These are phyloP conservation scores for Aspergillus diversus DNA, from an alignment of 495 filamentous ascomycete species.

Conservation along the genomic window DNA sequence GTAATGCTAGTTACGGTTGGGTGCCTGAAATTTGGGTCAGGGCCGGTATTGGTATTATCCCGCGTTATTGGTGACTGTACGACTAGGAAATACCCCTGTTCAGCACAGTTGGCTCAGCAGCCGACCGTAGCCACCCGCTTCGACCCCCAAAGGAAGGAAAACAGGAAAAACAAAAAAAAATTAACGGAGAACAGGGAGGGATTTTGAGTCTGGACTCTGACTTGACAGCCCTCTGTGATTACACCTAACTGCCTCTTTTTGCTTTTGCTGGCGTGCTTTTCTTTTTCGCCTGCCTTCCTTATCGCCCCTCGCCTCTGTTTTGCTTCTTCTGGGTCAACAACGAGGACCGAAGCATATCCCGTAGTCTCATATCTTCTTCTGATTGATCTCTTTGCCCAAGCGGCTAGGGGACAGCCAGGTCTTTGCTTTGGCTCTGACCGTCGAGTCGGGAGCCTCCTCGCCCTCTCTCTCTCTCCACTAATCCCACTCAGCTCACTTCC, in stretches of 20 bases:
- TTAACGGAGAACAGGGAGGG: no score
- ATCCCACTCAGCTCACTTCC: slow-evolving; percentile 12
- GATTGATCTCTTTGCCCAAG: neutral
- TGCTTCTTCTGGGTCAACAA: neutral
- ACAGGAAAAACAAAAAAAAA: neutral
- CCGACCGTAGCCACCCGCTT: neutral
- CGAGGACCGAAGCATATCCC: neutral
- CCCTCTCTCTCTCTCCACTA: slow-evolving; percentile 17
- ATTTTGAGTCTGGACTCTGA: slow-evolving; percentile 5
- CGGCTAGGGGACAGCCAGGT: neutral
- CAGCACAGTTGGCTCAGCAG: neutral
- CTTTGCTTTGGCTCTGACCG: neutral
- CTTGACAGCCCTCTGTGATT: neutral
- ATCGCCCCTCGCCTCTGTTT: neutral
- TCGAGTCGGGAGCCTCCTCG: neutral
- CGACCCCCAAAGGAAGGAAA: neutral
- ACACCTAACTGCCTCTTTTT: neutral
- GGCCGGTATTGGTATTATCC: neutral
- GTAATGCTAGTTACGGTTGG: neutral
- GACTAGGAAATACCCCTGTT: neutral
- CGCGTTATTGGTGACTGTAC: neutral
- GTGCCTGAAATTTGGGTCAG: neutral
- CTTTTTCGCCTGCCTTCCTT: slow-evolving; percentile 1
- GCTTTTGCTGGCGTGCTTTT: neutral
- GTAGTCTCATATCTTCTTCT: slow-evolving; percentile 4